Conservation (phyloP, 2,329 filamentous ascomycete genomes). For the Golovinomyces cichoracearum region DNA sequence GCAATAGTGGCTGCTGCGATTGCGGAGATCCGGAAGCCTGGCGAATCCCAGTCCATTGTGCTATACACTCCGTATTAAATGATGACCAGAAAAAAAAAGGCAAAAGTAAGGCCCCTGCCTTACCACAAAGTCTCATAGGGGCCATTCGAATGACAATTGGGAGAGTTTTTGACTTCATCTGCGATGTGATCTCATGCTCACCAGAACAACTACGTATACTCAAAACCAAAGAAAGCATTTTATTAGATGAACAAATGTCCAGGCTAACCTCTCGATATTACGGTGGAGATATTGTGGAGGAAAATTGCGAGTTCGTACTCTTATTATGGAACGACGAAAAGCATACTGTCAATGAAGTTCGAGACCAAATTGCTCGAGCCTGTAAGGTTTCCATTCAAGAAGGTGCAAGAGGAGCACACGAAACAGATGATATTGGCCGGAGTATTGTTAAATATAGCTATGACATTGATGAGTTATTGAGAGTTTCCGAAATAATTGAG, state of each 20-base stretch:
- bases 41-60: constrained; percentile 66
- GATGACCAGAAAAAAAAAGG: constrained; percentile 22
- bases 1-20: constrained; percentile 90
- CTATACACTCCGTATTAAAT: constrained; percentile 57
- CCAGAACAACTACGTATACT: constrained; percentile 75
- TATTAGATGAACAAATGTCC: constrained; percentile 56
- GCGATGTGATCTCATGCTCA: constrained; percentile 91
- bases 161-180: constrained; percentile 73
- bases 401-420: constrained; percentile 51
- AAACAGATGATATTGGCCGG: constrained; percentile 70
- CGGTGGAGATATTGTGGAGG: constrained; percentile 32
- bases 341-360: constrained; percentile 77
- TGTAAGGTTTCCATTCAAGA: constrained; percentile 47
- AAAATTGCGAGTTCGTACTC: constrained; percentile 53
- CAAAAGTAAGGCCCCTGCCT: constrained; percentile 31
- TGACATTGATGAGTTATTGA: constrained; percentile 46
- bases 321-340: constrained; percentile 98
- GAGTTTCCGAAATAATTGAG: constrained; percentile 66
- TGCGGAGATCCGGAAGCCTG: constrained; percentile 92
- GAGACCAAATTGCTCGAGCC: constrained; percentile 69
- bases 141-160: constrained; percentile 69
- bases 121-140: constrained; percentile 51
- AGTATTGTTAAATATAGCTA: constrained; percentile 55
- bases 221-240: constrained; percentile 60
- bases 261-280: constrained; percentile 55